Percentiles rank a stretch among this genome's conserved stretches.
phyloP scores from a whole-genome alignment of 371 early-diverging fungal genomes.

The Mucor piriformis region DNA sequence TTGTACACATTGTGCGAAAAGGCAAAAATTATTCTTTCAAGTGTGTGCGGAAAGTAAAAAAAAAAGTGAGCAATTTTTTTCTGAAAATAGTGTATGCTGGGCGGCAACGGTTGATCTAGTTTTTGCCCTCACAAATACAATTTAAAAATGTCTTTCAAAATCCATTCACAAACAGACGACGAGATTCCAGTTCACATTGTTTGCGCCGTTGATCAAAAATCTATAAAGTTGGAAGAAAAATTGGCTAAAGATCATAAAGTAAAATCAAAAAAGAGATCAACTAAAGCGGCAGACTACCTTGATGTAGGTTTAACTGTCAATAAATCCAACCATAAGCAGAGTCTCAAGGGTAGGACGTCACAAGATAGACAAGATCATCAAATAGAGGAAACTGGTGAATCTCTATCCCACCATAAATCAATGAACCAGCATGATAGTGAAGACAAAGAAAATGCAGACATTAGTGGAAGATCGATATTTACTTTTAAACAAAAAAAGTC shows the following conservation, averaged over 20 bases:
- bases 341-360: slow-evolving; percentile 2
- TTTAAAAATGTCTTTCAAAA: slow-evolving; percentile 12
- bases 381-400: slow-evolving; percentile 17
- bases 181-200: slow-evolving; percentile 58
- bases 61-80: no score
- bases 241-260: slow-evolving; percentile 31
- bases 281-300: neutral
- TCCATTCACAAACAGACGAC: slow-evolving; percentile 41
- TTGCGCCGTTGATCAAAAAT: slow-evolving; percentile 33
- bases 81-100: no score
- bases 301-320: slow-evolving; percentile 29
- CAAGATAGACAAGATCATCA: slow-evolving; percentile 4
- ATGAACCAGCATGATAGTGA: slow-evolving; percentile 1
- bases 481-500: slow-evolving; percentile 37
- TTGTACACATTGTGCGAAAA: no score
- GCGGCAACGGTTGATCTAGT: no score
- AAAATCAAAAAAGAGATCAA: slow-evolving; percentile 16
- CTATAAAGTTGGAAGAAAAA: slow-evolving; percentile 40
- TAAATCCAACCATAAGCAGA: slow-evolving; percentile 3
- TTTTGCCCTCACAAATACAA: neutral
- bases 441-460: slow-evolving; percentile 40
- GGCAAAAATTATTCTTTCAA: no score
- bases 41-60: no score
- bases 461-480: slow-evolving; percentile 40
- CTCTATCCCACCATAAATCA: slow-evolving; percentile 7